Conservation (phyloP, 2,329 filamentous ascomycete species). For the Balansia obtecta region DNA sequence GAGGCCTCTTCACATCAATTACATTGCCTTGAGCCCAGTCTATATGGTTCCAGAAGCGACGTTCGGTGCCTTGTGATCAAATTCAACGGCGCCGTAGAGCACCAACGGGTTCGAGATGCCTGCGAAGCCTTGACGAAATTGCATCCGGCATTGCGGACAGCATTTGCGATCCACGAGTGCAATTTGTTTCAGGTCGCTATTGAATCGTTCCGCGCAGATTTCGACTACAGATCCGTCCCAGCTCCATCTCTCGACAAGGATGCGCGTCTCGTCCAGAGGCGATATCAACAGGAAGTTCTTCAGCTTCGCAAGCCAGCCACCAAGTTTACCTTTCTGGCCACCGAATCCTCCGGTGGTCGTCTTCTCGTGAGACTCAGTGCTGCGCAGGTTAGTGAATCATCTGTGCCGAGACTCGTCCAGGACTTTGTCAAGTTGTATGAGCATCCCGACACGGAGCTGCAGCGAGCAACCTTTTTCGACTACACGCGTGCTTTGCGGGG, state of each 20-base stretch:
- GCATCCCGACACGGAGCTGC: conserved; percentile 19
- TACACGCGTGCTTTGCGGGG: conserved; percentile 29
- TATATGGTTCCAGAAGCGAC: conserved; percentile 30
- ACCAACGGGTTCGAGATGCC: conserved; percentile 31
- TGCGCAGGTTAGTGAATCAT: conserved; percentile 36
- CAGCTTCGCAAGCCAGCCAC: conserved; percentile 33
- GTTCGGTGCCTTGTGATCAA: conserved; percentile 36
- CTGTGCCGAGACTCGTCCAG: conserved; percentile 32
- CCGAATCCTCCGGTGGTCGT: conserved; percentile 32
- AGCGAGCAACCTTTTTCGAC: conserved; percentile 33
- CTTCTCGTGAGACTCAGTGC: conserved; percentile 35
- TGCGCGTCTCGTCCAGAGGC: conserved; percentile 28
- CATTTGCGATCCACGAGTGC: conserved; percentile 35
- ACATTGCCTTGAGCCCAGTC: conserved; percentile 33
- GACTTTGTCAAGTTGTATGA: conserved; percentile 36
- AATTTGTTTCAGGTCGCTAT: conserved; percentile 36
- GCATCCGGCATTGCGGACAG: conserved; percentile 41
- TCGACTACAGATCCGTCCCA: conserved; percentile 29
- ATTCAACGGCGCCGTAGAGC: conserved; percentile 30
- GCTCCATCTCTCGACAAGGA: conserved; percentile 26
- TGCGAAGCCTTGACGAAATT: conserved; percentile 30
- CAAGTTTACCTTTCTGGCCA: conserved; percentile 38
- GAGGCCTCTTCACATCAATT: conserved; percentile 37
- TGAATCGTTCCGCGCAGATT: conserved; percentile 29
- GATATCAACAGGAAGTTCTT: conserved; percentile 27